phyloP scores from a whole-genome alignment of 805 yeast species.

The Nematodospora valgi region DNA sequence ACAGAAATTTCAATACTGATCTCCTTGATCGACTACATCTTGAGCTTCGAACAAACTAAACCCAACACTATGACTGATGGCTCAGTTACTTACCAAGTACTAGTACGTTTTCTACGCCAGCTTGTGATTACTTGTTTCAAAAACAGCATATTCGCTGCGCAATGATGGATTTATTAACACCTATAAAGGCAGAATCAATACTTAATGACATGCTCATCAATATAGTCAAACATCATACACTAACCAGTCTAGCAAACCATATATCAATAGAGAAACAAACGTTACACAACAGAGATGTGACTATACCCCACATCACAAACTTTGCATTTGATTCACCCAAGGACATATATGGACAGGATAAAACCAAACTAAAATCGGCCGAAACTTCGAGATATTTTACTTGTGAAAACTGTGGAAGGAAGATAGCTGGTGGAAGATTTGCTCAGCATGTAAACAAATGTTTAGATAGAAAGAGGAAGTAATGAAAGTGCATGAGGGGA shows the following conservation, averaged over 20 bases:
- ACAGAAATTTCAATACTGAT: too few relatives aligned
- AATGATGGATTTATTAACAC: background rate
- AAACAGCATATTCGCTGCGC: background rate
- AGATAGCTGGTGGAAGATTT: constrained; percentile 85
- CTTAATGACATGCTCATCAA: constrained; percentile 31
- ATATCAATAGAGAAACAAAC: constrained; percentile 16
- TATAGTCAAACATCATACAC: constrained; percentile 29
- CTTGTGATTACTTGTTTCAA: too few relatives aligned
- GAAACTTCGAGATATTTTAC: constrained; percentile 61
- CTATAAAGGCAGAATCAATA: constrained; percentile 33
- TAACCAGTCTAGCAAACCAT: constrained; percentile 21
- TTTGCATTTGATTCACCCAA: constrained; percentile 7
- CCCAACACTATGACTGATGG: constrained; percentile 1
- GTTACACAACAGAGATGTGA: constrained; percentile 8
- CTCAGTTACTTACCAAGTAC: background rate
- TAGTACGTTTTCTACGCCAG: constrained; percentile 5
- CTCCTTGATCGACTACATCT: too few relatives aligned
- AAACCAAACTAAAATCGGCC: constrained; percentile 34
- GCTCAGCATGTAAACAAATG: constrained; percentile 94
- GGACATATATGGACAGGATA: constrained; percentile 53
- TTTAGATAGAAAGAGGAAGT: constrained; percentile 59
- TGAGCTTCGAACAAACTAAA: too few relatives aligned
- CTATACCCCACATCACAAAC: constrained; percentile 10
- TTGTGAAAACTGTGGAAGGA: constrained; percentile 80
- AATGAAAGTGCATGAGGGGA: constrained; percentile 3